Base-by-base conservation (phyloP, 306 rosid genomes). In the Lagenaria siceraria region DNA sequence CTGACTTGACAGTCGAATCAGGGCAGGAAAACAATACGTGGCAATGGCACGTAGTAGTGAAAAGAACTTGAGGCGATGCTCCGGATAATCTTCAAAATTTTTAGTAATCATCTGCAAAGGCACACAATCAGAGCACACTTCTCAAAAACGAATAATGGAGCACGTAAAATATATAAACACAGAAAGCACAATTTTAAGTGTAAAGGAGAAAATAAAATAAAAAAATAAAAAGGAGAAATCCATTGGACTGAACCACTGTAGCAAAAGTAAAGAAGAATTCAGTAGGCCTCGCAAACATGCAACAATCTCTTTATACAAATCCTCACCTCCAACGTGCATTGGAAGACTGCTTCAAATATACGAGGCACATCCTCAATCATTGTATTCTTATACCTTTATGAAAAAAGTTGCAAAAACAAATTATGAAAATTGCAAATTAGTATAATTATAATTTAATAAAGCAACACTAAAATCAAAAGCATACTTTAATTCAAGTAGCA, bases 271-370 rank as follows among this genome's bases (percentile, higher is more conserved):
- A 60, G 42, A 63, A 63, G 42, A 63, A 63, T 17, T 22, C 56
- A 13, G 56, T 12, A 70, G 22, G 56, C 18, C 19, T 38, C 43
- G 42, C 69, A 40, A 77, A 27, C 36, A 61, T 46, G 58, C 56
- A 43, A 56, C 14, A 13, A 33, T 46, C 17, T 76, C 42, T 8
- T 3, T 64, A 24, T 10, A 51, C 75, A 62, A 25, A 81, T 58
- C 56, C 79, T 88, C 82, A 90, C 99, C 97, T 89, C 97, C 81
- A 96, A 85, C 6, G 99, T 96, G 93, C 99, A 96, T 89, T 92
- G 98, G 46, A 96, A 96, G 80, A 92, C 93, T 56, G 99, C 99
- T 88, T 96, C 99, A 82, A 96, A 96, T 87, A 96, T 92, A 49
- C 98, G 92, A 79, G 96, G 96, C 81, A 96, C 96, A 54, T 96